phyloP scores from a whole-genome alignment of 1,284 basidiomycete species.

The Rhodotorula sp. region DNA sequence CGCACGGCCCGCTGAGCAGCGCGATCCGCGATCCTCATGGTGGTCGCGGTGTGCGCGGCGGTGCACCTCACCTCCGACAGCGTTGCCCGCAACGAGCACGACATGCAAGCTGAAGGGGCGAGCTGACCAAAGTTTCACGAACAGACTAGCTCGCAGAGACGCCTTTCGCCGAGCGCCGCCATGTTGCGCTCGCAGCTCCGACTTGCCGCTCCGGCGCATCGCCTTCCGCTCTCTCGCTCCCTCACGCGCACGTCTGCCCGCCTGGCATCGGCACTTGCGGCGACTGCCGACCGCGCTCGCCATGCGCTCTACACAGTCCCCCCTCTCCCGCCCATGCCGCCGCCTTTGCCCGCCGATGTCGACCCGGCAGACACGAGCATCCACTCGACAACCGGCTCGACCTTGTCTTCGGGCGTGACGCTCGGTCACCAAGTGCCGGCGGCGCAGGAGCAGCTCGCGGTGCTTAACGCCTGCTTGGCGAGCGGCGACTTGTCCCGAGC shows the following conservation, averaged over 20 bases:
- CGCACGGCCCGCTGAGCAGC: too few relatives aligned
- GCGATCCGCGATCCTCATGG: too few relatives aligned
- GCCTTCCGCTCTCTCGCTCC: slow-evolving; percentile 1
- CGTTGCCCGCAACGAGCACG: too few relatives aligned
- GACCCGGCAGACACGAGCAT: slow-evolving; percentile 1
- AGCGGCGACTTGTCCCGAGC: slow-evolving; percentile 61
- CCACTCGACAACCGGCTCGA: background rate
- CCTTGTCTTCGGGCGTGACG: slow-evolving; percentile 50
- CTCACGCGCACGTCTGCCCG: background rate
- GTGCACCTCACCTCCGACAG: too few relatives aligned
- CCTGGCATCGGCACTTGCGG: background rate
- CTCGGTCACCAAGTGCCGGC: slow-evolving; percentile 8
- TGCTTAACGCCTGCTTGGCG: slow-evolving; percentile 76
- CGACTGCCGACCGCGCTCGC: background rate
- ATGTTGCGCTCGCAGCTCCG: slow-evolving; percentile 24
- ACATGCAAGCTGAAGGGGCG: too few relatives aligned
- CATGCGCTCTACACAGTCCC: slow-evolving; percentile 34
- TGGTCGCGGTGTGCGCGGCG: too few relatives aligned
- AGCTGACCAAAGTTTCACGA: too few relatives aligned
- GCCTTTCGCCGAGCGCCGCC: background rate
- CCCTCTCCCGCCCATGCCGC: slow-evolving; percentile 35
- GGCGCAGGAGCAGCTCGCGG: slow-evolving; percentile 67
- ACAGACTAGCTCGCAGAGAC: background rate
- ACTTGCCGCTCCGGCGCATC: background rate
- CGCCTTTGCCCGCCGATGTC: slow-evolving; percentile 39